Base-by-base conservation (phyloP, 345 rosid species). In the Reutealis trisperma region DNA sequence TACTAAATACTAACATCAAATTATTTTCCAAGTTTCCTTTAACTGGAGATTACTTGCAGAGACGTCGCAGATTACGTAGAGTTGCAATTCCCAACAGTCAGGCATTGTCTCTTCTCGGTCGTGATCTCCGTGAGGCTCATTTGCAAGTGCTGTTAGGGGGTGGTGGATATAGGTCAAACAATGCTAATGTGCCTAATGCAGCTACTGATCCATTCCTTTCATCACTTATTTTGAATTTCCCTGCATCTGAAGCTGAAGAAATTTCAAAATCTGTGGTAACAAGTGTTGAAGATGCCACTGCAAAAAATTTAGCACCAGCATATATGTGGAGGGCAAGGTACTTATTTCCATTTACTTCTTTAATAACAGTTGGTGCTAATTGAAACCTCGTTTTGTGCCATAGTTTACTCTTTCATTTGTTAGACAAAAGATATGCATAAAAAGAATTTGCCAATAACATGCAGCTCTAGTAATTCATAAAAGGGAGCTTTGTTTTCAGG, bases 81-180 rank as follows among this genome's bases (percentile, higher is more conserved):
- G 90, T 85, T 67, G 88, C 90, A 25, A 81, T 88, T 64, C 93
- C 93, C 9, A 86, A 78, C 83, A 86, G 88, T 65, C 91, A 89
- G 75, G 86, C 88, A 52, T 72, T 85, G 68, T 87, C 89, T 49
- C 83, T 86, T 25, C 86, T 89, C 61, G 89, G 91, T 15, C 85
- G 88, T n/a, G 93, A 89, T 77, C 88, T 89, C 52, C 84, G 89
- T 7, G 89, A 89, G 79, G 89, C 89, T 76, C 93, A 88, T 83
- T 79, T 89, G 57, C 93, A 89, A 81, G 84, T 88, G 70, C 87
- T 89, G 77, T 80, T 86, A 24, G 93, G 91, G 25, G 87, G 87
- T 72, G 72, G 91, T 80, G 89, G 87, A 74, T 79, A 85, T 82
- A 84, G 88, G 72, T 77, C 88, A 72, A 87, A 58, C 86, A 85